phyloP scores from a whole-genome alignment of 2,329 filamentous ascomycete genomes.

The Arthrobotrys conoides region DNA sequence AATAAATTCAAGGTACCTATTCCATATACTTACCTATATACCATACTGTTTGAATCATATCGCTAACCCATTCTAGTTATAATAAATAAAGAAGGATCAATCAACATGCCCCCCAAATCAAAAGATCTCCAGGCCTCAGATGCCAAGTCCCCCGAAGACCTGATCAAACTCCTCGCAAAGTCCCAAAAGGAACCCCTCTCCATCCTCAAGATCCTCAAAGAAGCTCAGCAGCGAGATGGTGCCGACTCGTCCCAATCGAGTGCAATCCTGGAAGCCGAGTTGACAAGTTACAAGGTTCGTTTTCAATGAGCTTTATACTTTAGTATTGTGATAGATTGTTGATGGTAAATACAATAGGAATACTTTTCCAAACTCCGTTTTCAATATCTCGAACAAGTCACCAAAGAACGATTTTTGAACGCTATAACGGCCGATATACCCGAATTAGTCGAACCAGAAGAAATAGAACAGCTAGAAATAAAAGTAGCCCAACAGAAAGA shows the following conservation, averaged over 20 bases:
- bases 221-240: conserved; percentile 79
- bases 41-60: background rate
- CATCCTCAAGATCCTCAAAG: conserved; percentile 62
- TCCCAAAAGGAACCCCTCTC: conserved; percentile 48
- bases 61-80: background rate
- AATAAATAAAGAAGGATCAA: background rate
- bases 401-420: conserved; percentile 96
- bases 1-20: background rate
- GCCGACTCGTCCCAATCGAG: conserved; percentile 77
- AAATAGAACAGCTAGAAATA: conserved; percentile 80
- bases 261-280: conserved; percentile 82
- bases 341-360: conserved; percentile 71
- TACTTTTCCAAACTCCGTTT: conserved; percentile 96
- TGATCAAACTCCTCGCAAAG: conserved; percentile 54
- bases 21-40: no score
- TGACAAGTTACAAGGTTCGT: conserved; percentile 83
- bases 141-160: conserved; percentile 53
- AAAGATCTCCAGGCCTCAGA: conserved; percentile 34
- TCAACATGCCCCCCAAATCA: conserved; percentile 35
- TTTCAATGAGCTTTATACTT: no score
- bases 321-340: background rate
- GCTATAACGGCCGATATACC: conserved; percentile 92
- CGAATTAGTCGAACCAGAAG: conserved; percentile 82
- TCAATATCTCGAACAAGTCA: conserved; percentile 97
- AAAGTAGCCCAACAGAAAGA: conserved; percentile 81